Base-by-base conservation (phyloP, 2,329 filamentous ascomycete species). In the Epichloe uncinata region DNA sequence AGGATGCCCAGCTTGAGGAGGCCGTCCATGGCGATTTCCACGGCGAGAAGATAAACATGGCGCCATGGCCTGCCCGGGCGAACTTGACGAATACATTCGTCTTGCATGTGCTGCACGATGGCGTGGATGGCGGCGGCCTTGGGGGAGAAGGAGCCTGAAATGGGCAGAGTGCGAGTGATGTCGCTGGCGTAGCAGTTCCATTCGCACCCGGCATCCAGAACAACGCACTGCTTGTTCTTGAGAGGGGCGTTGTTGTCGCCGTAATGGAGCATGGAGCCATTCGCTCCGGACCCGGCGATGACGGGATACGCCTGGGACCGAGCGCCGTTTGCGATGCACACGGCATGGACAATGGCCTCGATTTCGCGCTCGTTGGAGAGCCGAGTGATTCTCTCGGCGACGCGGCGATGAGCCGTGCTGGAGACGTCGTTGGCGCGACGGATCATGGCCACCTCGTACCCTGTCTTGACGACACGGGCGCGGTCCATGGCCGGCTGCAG, bases 151-250 rank as follows among this genome's bases (percentile, higher is more conserved):
- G 54, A 51, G 5, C 86, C 85, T 13, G 75, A 77, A 20, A 96
- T 69, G 4, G 91, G 91, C 56, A 96, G 81, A 0, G 90, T 93
- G 37, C 91, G 80, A 0, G 93, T 97, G 30, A 97, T 81, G 65
- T 97, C 91, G 51, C 85, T 86, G 33, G 88, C 88, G 64, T 98
- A 97, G 57, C 85, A 83, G 45, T 81, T 70, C 67, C 82, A 95
- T 66, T 97, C 91, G 56, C 82, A 85, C 2, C 88, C 90, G 1
- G 91, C 90, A 63, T 98, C 91, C 4, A 98, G 72, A 18, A 94
- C 82, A 34, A 97, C 70, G 33, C 90, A 74, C 60, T 90, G 80
- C 51, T 82, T 77, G 26, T 82, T 80, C 3, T 69, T 69, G 16
- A 97, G 76, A 1, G 81, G 68, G 58, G 85, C 77, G 59, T 94